Percentiles rank a stretch among this genome's conserved stretches.
Evolutionary conservation across 2,329 filamentous ascomycete genomes (phyloP).

Genomic region (Graphilbum sp.): DNA sequence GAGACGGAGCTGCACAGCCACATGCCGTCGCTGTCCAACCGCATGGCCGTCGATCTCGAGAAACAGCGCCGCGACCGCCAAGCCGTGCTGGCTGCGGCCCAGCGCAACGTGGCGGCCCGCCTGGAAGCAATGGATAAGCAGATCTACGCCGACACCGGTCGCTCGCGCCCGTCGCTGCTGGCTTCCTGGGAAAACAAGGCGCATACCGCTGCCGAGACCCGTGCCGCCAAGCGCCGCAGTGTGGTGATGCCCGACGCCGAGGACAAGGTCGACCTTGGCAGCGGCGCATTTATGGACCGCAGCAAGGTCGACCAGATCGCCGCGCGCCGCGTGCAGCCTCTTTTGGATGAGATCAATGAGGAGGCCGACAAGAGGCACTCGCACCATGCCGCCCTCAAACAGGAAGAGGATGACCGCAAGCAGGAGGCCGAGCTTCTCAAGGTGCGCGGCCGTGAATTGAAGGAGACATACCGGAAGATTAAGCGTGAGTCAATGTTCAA

Average conservation of each 20-base stretch:
- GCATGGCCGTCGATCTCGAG: slow-evolving; percentile 41
- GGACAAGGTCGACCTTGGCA: slow-evolving; percentile 52
- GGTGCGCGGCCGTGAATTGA: slow-evolving; percentile 33
- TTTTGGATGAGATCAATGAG: slow-evolving; percentile 70
- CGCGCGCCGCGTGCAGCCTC: slow-evolving; percentile 58
- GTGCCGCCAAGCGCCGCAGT: slow-evolving; percentile 25
- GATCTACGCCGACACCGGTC: slow-evolving; percentile 61
- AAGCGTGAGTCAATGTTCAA: slow-evolving; percentile 37
- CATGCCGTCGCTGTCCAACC: slow-evolving; percentile 3
- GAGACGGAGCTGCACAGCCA: slow-evolving; percentile 37
- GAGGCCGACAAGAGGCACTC: slow-evolving; percentile 59
- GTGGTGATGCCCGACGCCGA: not conserved
- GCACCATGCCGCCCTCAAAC: slow-evolving; percentile 41
- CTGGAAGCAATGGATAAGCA: slow-evolving; percentile 71
- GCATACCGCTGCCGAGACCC: slow-evolving; percentile 48
- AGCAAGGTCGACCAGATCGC: slow-evolving; percentile 69
- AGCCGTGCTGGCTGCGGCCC: slow-evolving; percentile 58
- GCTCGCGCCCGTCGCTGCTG: slow-evolving; percentile 49
- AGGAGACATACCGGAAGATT: slow-evolving; percentile 34
- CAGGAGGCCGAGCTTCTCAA: slow-evolving; percentile 26
- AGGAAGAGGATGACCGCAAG: slow-evolving; percentile 38
- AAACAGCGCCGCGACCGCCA: slow-evolving; percentile 64
- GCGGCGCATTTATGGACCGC: slow-evolving; percentile 64
- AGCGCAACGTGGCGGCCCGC: slow-evolving; percentile 67
- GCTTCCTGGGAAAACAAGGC: slow-evolving; percentile 70